Conservation (phyloP, 73 alveolate species). For the Loxodes magnus region DNA sequence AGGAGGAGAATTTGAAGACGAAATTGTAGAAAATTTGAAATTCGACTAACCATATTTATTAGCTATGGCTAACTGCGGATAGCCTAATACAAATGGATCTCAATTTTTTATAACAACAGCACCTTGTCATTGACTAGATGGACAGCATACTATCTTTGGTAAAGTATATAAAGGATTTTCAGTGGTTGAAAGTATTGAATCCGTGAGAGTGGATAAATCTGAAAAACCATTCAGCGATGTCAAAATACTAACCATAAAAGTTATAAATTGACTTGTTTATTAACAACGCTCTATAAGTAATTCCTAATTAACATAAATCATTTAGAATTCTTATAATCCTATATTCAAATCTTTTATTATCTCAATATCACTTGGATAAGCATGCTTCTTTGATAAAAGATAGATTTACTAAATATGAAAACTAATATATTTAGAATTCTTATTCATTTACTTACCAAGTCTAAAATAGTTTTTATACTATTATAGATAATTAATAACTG, state of each 20-base stretch:
- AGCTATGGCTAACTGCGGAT: conserved; percentile 94
- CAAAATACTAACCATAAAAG: conserved; percentile 18
- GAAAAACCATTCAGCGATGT: conserved; percentile 53
- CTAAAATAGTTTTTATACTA: no score
- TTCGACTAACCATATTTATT: conserved; percentile 80
- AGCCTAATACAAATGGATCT: conserved; percentile 83
- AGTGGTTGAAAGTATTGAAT: conserved; percentile 43
- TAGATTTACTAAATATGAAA: no score
- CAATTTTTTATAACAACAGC: conserved; percentile 85
- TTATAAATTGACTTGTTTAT: no score
- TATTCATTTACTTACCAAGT: no score
- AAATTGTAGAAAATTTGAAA: conserved; percentile 74
- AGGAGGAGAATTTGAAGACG: conserved; percentile 86
- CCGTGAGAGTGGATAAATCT: conserved; percentile 39
- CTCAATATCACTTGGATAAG: no score
- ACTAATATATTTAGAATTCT: no score
- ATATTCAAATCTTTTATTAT: no score
- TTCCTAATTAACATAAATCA: no score
- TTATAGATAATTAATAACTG: no score
- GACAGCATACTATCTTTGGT: conserved; percentile 86
- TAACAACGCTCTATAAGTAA: no score
- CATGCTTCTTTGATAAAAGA: no score
- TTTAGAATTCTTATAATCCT: no score
- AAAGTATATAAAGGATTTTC: conserved; percentile 65
- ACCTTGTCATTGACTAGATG: conserved; percentile 78